phyloP scores from a whole-genome alignment of 1,284 basidiomycete species.

The Tilletia caries region DNA sequence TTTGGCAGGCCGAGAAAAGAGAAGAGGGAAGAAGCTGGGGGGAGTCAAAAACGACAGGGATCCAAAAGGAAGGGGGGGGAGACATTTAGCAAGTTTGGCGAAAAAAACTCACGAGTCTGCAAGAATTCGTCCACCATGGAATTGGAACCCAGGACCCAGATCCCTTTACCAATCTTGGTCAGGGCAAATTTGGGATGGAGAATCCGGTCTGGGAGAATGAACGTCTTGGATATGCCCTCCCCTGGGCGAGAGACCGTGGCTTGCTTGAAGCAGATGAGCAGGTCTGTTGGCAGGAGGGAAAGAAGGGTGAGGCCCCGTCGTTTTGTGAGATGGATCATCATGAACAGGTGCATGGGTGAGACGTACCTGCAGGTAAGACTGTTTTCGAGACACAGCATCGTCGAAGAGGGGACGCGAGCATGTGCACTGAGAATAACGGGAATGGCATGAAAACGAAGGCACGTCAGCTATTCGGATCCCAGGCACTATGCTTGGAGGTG shows the following conservation, averaged over 20 bases:
- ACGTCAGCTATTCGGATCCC: too few relatives aligned
- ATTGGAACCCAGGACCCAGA: slow-evolving; percentile 18
- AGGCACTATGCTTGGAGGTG: too few relatives aligned
- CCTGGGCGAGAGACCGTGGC: neutral
- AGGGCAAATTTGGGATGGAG: slow-evolving; percentile 23
- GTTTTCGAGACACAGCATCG: slow-evolving; percentile 21
- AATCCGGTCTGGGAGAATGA: slow-evolving; percentile 20
- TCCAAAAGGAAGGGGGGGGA: too few relatives aligned
- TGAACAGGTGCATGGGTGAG: neutral
- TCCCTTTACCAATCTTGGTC: slow-evolving; percentile 16
- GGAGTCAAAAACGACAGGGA: neutral
- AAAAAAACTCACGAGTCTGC: neutral
- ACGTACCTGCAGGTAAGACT: slow-evolving; percentile 21
- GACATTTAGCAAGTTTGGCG: too few relatives aligned
- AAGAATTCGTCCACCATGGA: slow-evolving; percentile 12
- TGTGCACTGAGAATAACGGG: slow-evolving; percentile 18
- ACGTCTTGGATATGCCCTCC: neutral
- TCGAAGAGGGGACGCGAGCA: slow-evolving; percentile 23
- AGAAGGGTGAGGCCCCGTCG: too few relatives aligned
- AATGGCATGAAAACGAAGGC: too few relatives aligned
- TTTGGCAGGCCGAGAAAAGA: too few relatives aligned
- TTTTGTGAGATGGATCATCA: neutral
- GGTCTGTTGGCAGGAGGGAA: slow-evolving; percentile 6
- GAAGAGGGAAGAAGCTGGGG: too few relatives aligned
- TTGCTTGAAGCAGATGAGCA: slow-evolving; percentile 24